Conservation (phyloP, 495 filamentous ascomycete genomes). For the Tirmania nivea region DNA sequence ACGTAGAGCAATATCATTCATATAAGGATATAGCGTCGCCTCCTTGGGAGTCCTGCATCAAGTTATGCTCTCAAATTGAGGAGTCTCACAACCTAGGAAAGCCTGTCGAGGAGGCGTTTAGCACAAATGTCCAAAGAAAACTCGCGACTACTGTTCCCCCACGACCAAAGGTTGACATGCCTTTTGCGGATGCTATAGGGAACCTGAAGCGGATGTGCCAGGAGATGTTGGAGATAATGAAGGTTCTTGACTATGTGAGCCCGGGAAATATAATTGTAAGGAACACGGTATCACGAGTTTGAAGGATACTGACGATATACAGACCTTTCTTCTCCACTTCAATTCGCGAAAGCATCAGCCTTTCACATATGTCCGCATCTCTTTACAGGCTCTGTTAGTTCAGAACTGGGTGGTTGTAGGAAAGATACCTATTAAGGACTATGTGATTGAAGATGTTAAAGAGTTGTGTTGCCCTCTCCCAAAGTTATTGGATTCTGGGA, state of each 20-base stretch:
- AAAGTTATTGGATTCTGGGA: slow-evolving; percentile 45
- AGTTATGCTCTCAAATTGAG: slow-evolving; percentile 29
- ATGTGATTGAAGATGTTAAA: slow-evolving; percentile 59
- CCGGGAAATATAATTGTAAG: background rate
- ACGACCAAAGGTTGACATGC: slow-evolving; percentile 61
- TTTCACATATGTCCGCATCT: slow-evolving; percentile 58
- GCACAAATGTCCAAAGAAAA: slow-evolving; percentile 68
- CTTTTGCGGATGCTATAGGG: slow-evolving; percentile 44
- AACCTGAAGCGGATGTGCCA: slow-evolving; percentile 49
- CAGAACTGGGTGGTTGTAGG: slow-evolving; percentile 44
- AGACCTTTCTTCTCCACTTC: background rate
- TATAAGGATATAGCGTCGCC: slow-evolving; percentile 15
- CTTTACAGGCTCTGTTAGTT: slow-evolving; percentile 58
- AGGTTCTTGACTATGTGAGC: slow-evolving; percentile 38
- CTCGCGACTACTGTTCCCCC: slow-evolving; percentile 85
- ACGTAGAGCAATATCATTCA: slow-evolving; percentile 24
- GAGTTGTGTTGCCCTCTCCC: slow-evolving; percentile 53
- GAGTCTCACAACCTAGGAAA: slow-evolving; percentile 39
- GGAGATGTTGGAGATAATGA: slow-evolving; percentile 46
- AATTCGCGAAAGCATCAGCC: slow-evolving; percentile 35
- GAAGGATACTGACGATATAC: too few relatives aligned
- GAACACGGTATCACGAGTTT: too few relatives aligned
- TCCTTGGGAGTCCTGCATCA: slow-evolving; percentile 26
- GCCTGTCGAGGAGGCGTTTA: slow-evolving; percentile 56
- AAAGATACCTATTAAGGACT: slow-evolving; percentile 41